Base-by-base conservation (phyloP, 225 moss, liverwort and hornwort genomes). In the Straminergon stramineum region DNA sequence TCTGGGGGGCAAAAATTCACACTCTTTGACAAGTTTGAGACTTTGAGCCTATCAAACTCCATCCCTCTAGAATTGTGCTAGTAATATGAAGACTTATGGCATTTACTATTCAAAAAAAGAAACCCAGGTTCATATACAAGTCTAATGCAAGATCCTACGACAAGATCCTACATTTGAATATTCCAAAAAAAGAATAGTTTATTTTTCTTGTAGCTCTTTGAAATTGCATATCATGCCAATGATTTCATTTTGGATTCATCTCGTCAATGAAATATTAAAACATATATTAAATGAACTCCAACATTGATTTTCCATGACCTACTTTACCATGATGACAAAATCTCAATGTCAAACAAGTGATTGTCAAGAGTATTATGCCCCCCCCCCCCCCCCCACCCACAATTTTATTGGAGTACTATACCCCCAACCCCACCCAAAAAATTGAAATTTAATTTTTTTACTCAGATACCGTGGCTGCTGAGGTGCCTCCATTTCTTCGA, bases 11-110 rank as follows among this genome's bases (percentile, higher is more conserved):
- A 16, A 43, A 27, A 41, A 43, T 41, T 70, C 1, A 2, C 11
- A 48, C 3, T 18, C 11, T 48, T 0, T 75, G 0, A 11, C 4
- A 75, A 2, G 11, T 51, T 48, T 51, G 31, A 75, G 2, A 2
- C 1, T 51, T 48, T 51, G 31, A 75, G 2, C 4, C 1, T 19
- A 6, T 51, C 28, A 31, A 6, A 51, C 6, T 19, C 11, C 2
- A 3, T 7, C 30, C 17, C 2, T 75, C 6, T 0, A 11, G 1
- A 27, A 17, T 4, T 18, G 11, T 30, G 4, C 11, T 0, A 2
- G 0, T 30, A 11, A 10, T 48, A 6, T 45, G 8, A 30, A 75
- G 18, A 30, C 48, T 30, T 18, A 7, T 75, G 1, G 4, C 1
- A 43, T 0, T 1, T 17, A 11, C 0, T 11, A 1, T 18, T 48